Base-by-base conservation (phyloP, 2,329 filamentous ascomycete genomes). In the Apiospora hydei region DNA sequence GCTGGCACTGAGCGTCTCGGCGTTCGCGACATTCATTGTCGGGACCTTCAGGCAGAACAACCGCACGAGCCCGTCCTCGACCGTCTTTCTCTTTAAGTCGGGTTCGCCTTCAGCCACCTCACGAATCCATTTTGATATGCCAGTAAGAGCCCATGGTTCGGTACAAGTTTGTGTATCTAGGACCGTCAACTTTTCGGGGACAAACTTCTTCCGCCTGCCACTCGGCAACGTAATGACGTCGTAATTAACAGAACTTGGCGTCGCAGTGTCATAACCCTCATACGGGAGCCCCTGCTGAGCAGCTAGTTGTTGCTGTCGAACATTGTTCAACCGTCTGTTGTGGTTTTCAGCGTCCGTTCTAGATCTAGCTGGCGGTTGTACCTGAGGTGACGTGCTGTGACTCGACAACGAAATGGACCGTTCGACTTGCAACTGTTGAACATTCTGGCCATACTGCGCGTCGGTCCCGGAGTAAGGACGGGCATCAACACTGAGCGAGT, bases 1-100 rank as follows among this genome's bases (percentile, higher is more conserved):
- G 53, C 90, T 90, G 72, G 90, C 89, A 74, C 94, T 94, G 69
- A 99, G 86, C 0, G 92, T 92, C 81, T 99, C 96, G 0, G 96
- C 96, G 85, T 99, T 97, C 7, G 96, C 95, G 57, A 96, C 96
- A 77, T 99, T 98, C 94, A 99, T 98, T 0, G 95, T 99, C 0
- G 96, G 95, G 0, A 99, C 95, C 82, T 98, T 98, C 83, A 94
- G 90, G 1, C 94, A 97, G 81, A 99, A 98, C 8, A 99, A 86
- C 43, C 92, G 93, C 57, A 98, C 91, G 57, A 99, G 87, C 2
- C 94, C 95, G 76, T 98, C 95, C 72, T 94, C 92, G 69, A 99
- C 91, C 1, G 93, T 92, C 78, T 94, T 93, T 79, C 93, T 90
- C 80, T 93, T 95, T 67, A 99, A 84, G 81, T 99, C 95, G 14